A percentile compares a stretch with the other conserved stretches of the same genome.
phyloP scores from a whole-genome alignment of 2,329 filamentous ascomycete genomes.

The Alternaria sp. region DNA sequence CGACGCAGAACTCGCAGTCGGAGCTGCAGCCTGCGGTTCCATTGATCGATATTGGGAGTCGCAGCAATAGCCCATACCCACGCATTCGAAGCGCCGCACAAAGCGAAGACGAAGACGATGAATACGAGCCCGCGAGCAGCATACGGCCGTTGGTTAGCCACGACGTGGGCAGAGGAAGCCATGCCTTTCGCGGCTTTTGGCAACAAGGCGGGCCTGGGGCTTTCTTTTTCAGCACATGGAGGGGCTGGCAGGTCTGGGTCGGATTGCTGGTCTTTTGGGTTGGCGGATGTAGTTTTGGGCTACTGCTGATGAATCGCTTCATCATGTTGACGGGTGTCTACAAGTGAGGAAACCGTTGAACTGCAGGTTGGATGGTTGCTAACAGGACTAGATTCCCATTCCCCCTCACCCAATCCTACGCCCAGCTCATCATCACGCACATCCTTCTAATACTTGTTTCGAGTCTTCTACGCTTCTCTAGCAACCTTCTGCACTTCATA shows the following conservation, averaged over 20 bases:
- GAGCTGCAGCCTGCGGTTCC: slow-evolving; percentile 53
- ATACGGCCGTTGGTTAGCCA: slow-evolving; percentile 50
- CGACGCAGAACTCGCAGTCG: slow-evolving; percentile 43
- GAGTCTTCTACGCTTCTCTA: slow-evolving; percentile 58
- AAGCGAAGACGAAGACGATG: slow-evolving; percentile 59
- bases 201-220: slow-evolving; percentile 57
- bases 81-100: slow-evolving; percentile 53
- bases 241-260: slow-evolving; percentile 60
- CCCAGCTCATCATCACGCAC: slow-evolving; percentile 62
- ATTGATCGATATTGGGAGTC: slow-evolving; percentile 54
- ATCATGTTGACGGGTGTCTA: slow-evolving; percentile 60
- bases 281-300: slow-evolving; percentile 56
- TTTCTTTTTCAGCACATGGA: slow-evolving; percentile 58
- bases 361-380: slow-evolving; percentile 16
- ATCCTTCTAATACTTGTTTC: slow-evolving; percentile 57
- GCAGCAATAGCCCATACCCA: slow-evolving; percentile 57
- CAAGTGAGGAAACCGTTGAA: slow-evolving; percentile 37
- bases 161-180: slow-evolving; percentile 38
- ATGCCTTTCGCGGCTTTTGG: slow-evolving; percentile 34
- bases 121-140: slow-evolving; percentile 47
- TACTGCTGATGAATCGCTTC: slow-evolving; percentile 61
- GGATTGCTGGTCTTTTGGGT: slow-evolving; percentile 59
- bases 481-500: slow-evolving; percentile 52
- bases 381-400: slow-evolving; percentile 58
- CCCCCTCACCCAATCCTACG: slow-evolving; percentile 60